Conservation (phyloP, 2,329 filamentous ascomycete genomes). For the Zalaria sp. region DNA sequence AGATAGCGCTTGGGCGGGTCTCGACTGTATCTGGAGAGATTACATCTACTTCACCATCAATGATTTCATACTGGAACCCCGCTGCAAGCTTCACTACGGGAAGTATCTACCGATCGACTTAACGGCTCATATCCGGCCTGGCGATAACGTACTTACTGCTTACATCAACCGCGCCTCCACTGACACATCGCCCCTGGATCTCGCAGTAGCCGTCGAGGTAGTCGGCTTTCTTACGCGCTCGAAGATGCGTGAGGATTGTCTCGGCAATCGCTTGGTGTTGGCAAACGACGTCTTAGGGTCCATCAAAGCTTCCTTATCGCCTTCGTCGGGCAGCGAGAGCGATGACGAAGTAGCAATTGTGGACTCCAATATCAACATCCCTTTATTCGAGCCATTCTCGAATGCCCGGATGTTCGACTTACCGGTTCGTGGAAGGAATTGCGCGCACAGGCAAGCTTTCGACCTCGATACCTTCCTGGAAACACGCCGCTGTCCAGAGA, state of each 20-base stretch:
- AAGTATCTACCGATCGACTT: slow-evolving; percentile 67
- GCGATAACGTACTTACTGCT: slow-evolving; percentile 49
- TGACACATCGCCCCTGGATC: slow-evolving; percentile 28
- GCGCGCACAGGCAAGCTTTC: slow-evolving; percentile 76
- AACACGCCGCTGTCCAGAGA: slow-evolving; percentile 39
- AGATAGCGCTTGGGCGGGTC: slow-evolving; percentile 45
- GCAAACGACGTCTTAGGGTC: slow-evolving; percentile 37
- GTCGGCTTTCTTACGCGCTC: slow-evolving; percentile 39
- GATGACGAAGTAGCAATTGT: slow-evolving; percentile 38
- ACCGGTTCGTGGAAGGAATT: slow-evolving; percentile 57
- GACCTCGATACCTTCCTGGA: slow-evolving; percentile 71
- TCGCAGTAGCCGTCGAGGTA: slow-evolving; percentile 56
- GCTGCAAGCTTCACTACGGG: slow-evolving; percentile 57
- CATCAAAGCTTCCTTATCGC: slow-evolving; percentile 39
- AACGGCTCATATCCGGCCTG: slow-evolving; percentile 42
- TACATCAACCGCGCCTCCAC: slow-evolving; percentile 26
- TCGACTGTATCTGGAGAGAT: slow-evolving; percentile 57
- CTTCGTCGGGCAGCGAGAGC: slow-evolving; percentile 28
- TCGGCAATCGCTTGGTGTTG: slow-evolving; percentile 20
- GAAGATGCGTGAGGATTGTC: slow-evolving; percentile 24
- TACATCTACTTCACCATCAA: slow-evolving; percentile 60
- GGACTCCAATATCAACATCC: slow-evolving; percentile 26
- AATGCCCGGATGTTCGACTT: slow-evolving; percentile 42
- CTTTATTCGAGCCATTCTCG: slow-evolving; percentile 32
- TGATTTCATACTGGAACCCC: slow-evolving; percentile 34